These are phyloP conservation scores for Sphaerobolus stellatus DNA, from an alignment of 1,284 basidiomycete species.

Conservation along the genomic window DNA sequence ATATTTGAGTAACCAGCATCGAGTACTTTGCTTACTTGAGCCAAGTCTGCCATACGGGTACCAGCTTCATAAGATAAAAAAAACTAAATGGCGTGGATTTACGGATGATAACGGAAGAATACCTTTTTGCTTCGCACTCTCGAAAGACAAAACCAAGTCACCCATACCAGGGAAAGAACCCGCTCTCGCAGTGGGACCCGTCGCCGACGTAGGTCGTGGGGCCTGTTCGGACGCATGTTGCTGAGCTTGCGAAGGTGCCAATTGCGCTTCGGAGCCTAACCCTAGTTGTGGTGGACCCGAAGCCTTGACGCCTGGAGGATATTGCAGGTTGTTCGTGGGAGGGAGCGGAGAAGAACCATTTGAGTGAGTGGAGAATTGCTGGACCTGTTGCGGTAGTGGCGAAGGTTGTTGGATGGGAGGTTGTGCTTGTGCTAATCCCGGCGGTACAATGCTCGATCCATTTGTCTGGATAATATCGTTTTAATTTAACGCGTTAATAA, in stretches of 20 bases:
- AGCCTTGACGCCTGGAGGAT: slow-evolving; percentile 69
- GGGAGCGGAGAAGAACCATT: slow-evolving; percentile 29
- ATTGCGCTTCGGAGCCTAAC: slow-evolving; percentile 22
- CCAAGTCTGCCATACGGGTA: slow-evolving; percentile 80
- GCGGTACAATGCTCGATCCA: slow-evolving; percentile 29
- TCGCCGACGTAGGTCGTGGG: slow-evolving; percentile 27
- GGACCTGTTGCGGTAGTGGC: slow-evolving; percentile 63
- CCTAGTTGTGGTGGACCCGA: slow-evolving; percentile 30
- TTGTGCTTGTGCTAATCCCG: slow-evolving; percentile 25
- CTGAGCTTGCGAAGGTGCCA: slow-evolving; percentile 13
- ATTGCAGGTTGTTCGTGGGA: slow-evolving; percentile 46
- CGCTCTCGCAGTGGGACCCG: slow-evolving; percentile 42
- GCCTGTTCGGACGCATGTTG: slow-evolving; percentile 23
- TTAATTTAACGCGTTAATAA: slow-evolving; percentile 32
- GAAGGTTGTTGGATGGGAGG: slow-evolving; percentile 43
- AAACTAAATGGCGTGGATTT: not conserved
- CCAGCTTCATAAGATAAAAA: slow-evolving; percentile 52
- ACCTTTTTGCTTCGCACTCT: slow-evolving; percentile 95
- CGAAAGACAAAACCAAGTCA: slow-evolving; percentile 93
- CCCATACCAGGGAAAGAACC: slow-evolving; percentile 81
- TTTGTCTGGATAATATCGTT: slow-evolving; percentile 35
- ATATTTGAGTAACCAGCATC: slow-evolving; percentile 87
- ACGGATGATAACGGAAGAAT: slow-evolving; percentile 24
- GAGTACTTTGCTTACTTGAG: slow-evolving; percentile 89
- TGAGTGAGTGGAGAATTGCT: slow-evolving; percentile 36